Percentiles rank a stretch among this genome's conserved stretches.
Evolutionary conservation across 257 asterid species (phyloP).

Genomic region (Lavandula angustifolia): DNA sequence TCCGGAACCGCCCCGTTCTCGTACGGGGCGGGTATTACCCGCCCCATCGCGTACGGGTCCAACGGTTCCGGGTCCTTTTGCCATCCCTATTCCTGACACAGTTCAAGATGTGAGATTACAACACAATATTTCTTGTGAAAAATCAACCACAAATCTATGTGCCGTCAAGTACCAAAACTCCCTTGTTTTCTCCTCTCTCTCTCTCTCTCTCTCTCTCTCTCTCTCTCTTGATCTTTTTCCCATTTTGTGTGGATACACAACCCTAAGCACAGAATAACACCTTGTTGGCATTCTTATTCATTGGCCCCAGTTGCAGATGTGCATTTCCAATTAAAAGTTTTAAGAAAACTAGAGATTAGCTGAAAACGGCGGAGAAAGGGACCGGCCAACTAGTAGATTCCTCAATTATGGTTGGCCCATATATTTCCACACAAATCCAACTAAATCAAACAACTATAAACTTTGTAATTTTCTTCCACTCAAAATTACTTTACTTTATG

Average conservation of each 20-base stretch:
- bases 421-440: conserved; percentile 31
- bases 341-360: conserved; percentile 24
- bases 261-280: conserved; percentile 32
- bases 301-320: conserved; percentile 35
- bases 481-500: conserved; percentile 13
- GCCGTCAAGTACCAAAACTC: conserved; percentile 28
- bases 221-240: background rate
- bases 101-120: no score
- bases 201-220: background rate
- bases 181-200: background rate
- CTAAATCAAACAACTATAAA: conserved; percentile 14
- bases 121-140: no score
- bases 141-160: conserved; percentile 13
- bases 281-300: conserved; percentile 24
- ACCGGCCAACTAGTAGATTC: conserved; percentile 48
- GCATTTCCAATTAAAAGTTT: conserved; percentile 19
- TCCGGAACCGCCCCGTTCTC: no score
- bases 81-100: no score
- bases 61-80: no score
- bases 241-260: conserved; percentile 23
- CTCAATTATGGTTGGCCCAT: conserved; percentile 37
- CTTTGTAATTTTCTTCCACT: background rate
- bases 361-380: conserved; percentile 54
- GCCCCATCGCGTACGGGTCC: no score
- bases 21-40: no score